Percentiles rank a stretch among this genome's conserved stretches.
Conservation (phyloP, 345 rosid genomes). For the Triadica sebifera region DNA sequence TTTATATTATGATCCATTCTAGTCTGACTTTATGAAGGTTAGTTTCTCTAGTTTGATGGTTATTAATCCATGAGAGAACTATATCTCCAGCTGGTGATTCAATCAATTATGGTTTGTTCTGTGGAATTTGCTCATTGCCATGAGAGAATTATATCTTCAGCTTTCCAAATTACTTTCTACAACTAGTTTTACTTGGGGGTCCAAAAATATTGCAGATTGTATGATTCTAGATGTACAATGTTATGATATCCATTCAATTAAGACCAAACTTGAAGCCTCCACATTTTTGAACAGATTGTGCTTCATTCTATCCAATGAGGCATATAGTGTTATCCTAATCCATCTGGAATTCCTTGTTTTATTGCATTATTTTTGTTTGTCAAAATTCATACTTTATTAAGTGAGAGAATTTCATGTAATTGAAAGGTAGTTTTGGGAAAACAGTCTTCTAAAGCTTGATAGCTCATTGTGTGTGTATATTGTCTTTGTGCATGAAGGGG, state of each 20-base stretch:
- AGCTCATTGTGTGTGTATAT: background rate
- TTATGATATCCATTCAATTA: background rate
- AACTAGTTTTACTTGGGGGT: background rate
- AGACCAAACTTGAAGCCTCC: background rate
- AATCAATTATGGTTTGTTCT: background rate
- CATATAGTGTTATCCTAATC: background rate
- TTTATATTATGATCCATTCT: background rate
- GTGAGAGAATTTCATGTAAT: background rate
- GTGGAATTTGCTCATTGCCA: background rate
- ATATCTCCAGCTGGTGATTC: background rate
- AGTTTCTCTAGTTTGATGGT: background rate
- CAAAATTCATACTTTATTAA: background rate
- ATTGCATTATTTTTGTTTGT: background rate
- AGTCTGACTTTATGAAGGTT: background rate
- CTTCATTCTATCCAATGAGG: background rate
- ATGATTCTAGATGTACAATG: background rate
- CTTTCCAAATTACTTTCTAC: background rate
- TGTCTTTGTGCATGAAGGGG: background rate
- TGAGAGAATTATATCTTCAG: background rate
- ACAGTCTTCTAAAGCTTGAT: background rate
- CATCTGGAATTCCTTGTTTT: background rate
- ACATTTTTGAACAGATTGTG: background rate
- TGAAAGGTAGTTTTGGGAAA: background rate
- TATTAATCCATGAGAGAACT: background rate
- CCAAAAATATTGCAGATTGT: background rate